These are phyloP conservation scores for Metschnikowia gelsemii DNA, from an alignment of 805 yeast species.

Conservation along the genomic window DNA sequence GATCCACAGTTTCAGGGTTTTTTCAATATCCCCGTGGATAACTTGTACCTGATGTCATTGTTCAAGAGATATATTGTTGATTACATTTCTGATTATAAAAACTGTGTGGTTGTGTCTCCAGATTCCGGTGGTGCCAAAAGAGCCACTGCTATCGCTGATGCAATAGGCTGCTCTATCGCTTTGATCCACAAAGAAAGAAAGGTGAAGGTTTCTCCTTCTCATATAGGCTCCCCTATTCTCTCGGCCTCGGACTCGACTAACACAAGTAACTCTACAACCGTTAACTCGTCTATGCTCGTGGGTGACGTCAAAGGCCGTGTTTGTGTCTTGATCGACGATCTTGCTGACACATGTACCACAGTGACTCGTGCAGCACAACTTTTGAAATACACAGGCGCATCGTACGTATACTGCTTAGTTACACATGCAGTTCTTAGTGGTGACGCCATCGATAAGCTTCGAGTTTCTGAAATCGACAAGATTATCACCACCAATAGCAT, in stretches of 20 bases:
- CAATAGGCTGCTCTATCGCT: slow-evolving; percentile 85
- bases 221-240: slow-evolving; percentile 21
- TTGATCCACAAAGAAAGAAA: slow-evolving; percentile 92
- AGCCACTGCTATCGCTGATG: slow-evolving; percentile 92
- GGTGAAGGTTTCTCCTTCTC: slow-evolving; percentile 35
- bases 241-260: slow-evolving; percentile 21
- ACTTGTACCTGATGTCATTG: slow-evolving; percentile 83
- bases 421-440: slow-evolving; percentile 95
- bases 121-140: slow-evolving; percentile 99
- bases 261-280: slow-evolving; percentile 23
- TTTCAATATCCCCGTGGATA: slow-evolving; percentile 94
- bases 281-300: slow-evolving; percentile 90
- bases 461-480: slow-evolving; percentile 71
- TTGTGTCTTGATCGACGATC: slow-evolving; percentile 90
- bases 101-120: slow-evolving; percentile 92
- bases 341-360: slow-evolving; percentile 91
- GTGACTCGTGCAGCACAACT: slow-evolving; percentile 89
- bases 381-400: slow-evolving; percentile 90
- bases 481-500: slow-evolving; percentile 87
- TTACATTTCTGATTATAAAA: slow-evolving; percentile 72
- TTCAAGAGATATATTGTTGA: slow-evolving; percentile 80
- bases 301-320: slow-evolving; percentile 88
- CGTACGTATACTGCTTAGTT: slow-evolving; percentile 77
- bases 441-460: slow-evolving; percentile 75
- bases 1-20: slow-evolving; percentile 98